Percentiles rank a stretch among this genome's conserved stretches.
Conservation (phyloP, 768 basidiomycete genomes). For the Leccinum barrowsii region DNA sequence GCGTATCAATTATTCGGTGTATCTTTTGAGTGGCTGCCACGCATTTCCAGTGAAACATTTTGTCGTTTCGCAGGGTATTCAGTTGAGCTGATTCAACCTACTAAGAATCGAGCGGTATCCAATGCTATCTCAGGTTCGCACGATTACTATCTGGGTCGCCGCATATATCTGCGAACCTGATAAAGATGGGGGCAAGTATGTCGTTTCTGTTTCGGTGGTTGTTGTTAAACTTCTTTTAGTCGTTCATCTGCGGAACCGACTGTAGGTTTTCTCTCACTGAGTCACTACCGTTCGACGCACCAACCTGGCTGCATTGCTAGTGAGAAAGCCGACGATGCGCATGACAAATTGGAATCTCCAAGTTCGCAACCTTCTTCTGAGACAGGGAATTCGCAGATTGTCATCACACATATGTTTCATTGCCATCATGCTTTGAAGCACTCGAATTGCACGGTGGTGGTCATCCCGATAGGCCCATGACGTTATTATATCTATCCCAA, state of each 20-base stretch:
- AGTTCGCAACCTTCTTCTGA: background rate
- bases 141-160: background rate
- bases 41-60: no score
- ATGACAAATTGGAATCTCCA: background rate
- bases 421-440: background rate
- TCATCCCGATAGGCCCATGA: constrained; percentile 8
- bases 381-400: background rate
- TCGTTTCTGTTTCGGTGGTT: background rate
- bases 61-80: no score
- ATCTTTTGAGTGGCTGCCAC: no score
- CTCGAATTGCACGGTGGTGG: background rate
- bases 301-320: background rate
- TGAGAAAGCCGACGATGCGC: no score
- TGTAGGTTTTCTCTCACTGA: background rate
- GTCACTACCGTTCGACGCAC: background rate
- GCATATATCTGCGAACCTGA: background rate
- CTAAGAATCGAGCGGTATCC: no score
- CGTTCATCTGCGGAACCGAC: constrained; percentile 1
- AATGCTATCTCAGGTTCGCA: background rate
- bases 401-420: constrained; percentile 1
- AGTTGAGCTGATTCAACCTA: no score
- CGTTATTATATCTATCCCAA: background rate
- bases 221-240: background rate
- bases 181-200: background rate
- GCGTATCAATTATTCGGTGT: no score